Evolutionary conservation across 192 early-diverging fungal species (phyloP), one percentile per base, ranked within the genome.

Genomic region (Glomus cerebriforme): DNA sequence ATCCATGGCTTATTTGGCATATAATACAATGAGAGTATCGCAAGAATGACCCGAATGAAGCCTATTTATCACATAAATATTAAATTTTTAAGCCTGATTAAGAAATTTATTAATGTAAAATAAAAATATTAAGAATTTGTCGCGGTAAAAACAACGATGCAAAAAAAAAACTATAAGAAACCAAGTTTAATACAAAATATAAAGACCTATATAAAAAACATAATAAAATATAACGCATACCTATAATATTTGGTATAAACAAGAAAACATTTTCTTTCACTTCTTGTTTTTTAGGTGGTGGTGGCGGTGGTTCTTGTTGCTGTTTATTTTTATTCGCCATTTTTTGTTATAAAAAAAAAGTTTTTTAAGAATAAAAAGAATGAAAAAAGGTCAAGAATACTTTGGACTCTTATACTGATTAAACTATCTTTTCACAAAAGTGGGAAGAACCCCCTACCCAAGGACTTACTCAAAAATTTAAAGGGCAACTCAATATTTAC

Each of bases 21-120:
- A 83, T 89, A 90, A 81, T 91, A 92, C 58, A 96, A 85, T 4
- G 97, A 90, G 2, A 87, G 47, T 24, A 87, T 87, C 7, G 93
- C 91, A 13, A 98, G 88, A 27, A 92, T 75, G 60, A 99, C 92
- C 10, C 98, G 93, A 29, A 88, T 80, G 84, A 99, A 99, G 63
- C 98, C 94, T 90, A 87, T 79, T 24, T 63, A 34, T 12, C 22
- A 27, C 49, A 54, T 54, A 54, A 54, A 54, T 54, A 22, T 54
- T 43, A 37, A 19, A 81, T 43, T 59, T 22, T 37, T n/a, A 43
- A 39, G 35, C 2, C 63, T 31, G 32, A 49, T 32, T 43, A 26
- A 76, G 32, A 43, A 13, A 82, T 19, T 34, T 69, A 37, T 22
- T 15, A 22, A 54, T 81, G 17, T 49, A 64, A 75, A 34, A 49